Conservation (phyloP, 495 filamentous ascomycete species). For the Penicillium robsamsonii region DNA sequence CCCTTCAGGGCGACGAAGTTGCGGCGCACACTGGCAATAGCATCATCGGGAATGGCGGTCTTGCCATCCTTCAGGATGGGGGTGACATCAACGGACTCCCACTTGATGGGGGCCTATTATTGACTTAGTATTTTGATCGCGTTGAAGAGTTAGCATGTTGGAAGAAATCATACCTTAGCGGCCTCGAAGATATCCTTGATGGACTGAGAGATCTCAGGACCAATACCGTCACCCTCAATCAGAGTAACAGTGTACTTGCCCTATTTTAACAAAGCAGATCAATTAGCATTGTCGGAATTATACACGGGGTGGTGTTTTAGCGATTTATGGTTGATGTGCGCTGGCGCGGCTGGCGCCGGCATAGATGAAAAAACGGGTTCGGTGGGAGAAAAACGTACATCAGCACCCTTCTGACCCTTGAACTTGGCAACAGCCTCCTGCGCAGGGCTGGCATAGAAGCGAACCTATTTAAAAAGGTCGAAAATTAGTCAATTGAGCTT, state of each 20-base stretch:
- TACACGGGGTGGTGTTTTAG: not conserved
- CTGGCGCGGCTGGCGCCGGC: constrained; percentile 27
- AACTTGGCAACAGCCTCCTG: constrained; percentile 87
- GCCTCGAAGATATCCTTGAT: constrained; percentile 97
- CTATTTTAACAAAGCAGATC: constrained; percentile 42
- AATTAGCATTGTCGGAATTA: constrained; percentile 17
- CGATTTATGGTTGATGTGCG: constrained; percentile 4
- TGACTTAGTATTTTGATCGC: constrained; percentile 26
- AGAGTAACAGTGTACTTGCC: constrained; percentile 93
- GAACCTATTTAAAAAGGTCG: constrained; percentile 31
- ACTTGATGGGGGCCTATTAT: constrained; percentile 84
- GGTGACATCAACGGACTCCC: constrained; percentile 96
- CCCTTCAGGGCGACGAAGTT: constrained; percentile 98
- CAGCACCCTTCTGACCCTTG: constrained; percentile 79
- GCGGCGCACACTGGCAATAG: constrained; percentile 83
- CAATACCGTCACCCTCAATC: constrained; percentile 98
- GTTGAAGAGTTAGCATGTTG: constrained; percentile 10
- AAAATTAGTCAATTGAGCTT: constrained; percentile 30
- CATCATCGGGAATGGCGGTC: constrained; percentile 85
- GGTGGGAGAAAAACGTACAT: constrained; percentile 55
- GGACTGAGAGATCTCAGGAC: constrained; percentile 93
- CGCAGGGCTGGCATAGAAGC: constrained; percentile 50
- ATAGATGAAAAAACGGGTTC: constrained; percentile 22
- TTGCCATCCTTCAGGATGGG: constrained; percentile 88
- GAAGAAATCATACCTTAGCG: constrained; percentile 65